Evolutionary conservation across 106 monocot species (phyloP), one percentile per base, ranked within the genome.

Genomic region (Dendrobium nobile): DNA sequence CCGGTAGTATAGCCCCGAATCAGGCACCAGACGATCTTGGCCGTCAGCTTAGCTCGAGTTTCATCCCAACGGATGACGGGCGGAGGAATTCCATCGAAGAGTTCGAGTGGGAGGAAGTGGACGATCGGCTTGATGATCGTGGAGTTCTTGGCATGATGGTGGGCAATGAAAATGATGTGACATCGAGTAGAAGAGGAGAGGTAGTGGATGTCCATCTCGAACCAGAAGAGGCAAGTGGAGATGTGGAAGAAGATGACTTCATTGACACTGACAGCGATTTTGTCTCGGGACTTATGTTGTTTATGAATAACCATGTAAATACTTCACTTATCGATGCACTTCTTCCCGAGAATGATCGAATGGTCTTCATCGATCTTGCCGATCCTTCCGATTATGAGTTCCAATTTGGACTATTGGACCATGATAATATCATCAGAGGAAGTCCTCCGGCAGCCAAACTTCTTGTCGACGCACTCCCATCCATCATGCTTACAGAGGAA

Each of bases 81-180:
- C 24, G 28, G 73, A 44, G 75, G 40, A 77, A 72, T 13, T 41
- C 45, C 16, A 82, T 41, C 33, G 85, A 84, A 6, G 92, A 90
- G 4, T 78, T 83, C 72, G 87, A 87, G 15, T 87, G 87, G 87
- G 83, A 84, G 72, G 87, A 87, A 55, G 80, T 87, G 15, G 83
- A 80, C 31, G 79, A 64, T 11, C 37, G 85, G 3, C 41, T 58
- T 55, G 80, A 73, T 27, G 78, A 74, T 7, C 28, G 78, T 24
- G 78, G 54, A 9, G 59, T 79, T 58, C 78, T 79, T 37, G 43
- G 42, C 41, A 27, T 79, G 79, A 74, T 79, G 56, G 73, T 78
- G 9, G 78, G 72, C 40, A 41, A 20, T 15, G 70, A 74, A 3
- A 47, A 61, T 26, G 84, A 84, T 7, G 79, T 47, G 74, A 44